Base-by-base conservation (phyloP, 2,329 filamentous ascomycete genomes). In the Venturia asperata region DNA sequence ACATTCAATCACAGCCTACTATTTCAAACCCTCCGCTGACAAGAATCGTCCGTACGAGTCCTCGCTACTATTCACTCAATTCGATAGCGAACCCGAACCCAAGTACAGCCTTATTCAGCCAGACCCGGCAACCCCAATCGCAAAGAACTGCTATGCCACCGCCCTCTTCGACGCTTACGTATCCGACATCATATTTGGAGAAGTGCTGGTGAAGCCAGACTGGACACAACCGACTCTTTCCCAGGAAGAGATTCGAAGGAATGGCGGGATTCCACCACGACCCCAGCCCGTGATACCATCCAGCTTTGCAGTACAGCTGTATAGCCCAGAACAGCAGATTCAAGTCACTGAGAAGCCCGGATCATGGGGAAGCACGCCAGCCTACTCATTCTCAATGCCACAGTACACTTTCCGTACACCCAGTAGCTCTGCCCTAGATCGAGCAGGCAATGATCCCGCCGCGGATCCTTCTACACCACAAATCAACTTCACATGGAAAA, bases 371-470 rank as follows among this genome's bases (percentile, higher is more conserved):
- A 88, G 86, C 67, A 87, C 86, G 17, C 86, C 91, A 63, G 85
- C 85, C 64, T 99, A 93, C 88, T 91, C 94, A 68, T 97, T 99
- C 76, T 90, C 93, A 75, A 87, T 99, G 77, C 94, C 94, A 0
- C 86, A 92, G 72, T 87, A 87, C 67, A 89, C 87, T 34, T 99
- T 99, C 74, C 85, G 89, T 39, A 81, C 87, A 64, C 94, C 94
- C 0, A 95, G 90, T 15, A 79, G 82, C 0, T 94, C 91, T 47
- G 83, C 84, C 61, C 80, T 99, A 56, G 94, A 97, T 73, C 85
- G 87, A 61, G 87, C 87, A 42, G 83, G 86, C 69, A 82, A 79
- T 67, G 85, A 88, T 69, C 84, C 87, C 0, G 80, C 80, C 13
- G 78, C 77, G 39, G 75, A 80, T 63, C 73, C 74, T 68, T 67